A percentile compares a stretch with the other conserved stretches of the same genome.
phyloP scores from a whole-genome alignment of 805 yeast species.

The Teunomyces tritomae region DNA sequence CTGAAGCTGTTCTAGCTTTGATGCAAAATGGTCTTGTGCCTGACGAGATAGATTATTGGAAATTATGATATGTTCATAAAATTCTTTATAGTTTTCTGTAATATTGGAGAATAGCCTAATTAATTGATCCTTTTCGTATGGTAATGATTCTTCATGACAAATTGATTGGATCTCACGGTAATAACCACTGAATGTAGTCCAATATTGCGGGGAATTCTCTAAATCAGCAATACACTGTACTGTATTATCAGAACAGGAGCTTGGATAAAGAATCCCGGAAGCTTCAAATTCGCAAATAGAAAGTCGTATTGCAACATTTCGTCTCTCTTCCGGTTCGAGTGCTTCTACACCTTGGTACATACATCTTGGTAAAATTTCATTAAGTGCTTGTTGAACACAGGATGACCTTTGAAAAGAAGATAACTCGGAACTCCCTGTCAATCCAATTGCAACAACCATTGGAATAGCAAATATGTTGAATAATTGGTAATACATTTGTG shows the following conservation, averaged over 20 bases:
- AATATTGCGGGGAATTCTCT: slow-evolving; percentile 54
- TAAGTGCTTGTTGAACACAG: slow-evolving; percentile 43
- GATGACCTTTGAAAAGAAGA: slow-evolving; percentile 3
- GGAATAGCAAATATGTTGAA: neutral
- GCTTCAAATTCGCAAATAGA: slow-evolving; percentile 56
- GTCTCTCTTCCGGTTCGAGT: slow-evolving; percentile 28
- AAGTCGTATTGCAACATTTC: slow-evolving; percentile 43
- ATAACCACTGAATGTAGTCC: slow-evolving; percentile 73
- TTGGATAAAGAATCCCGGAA: slow-evolving; percentile 38
- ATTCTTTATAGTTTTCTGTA: slow-evolving; percentile 25
- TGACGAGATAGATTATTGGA: neutral
- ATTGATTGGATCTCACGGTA: slow-evolving; percentile 52
- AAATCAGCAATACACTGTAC: slow-evolving; percentile 40
- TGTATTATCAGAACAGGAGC: slow-evolving; percentile 23
- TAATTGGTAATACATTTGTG: neutral
- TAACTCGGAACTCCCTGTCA: neutral
- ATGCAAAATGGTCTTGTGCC: neutral
- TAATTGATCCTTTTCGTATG: slow-evolving; percentile 52
- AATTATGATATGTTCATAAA: slow-evolving; percentile 4
- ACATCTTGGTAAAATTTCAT: slow-evolving; percentile 41
- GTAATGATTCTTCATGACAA: slow-evolving; percentile 52
- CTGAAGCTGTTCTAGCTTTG: slow-evolving; percentile 1
- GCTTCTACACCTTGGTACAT: slow-evolving; percentile 38
- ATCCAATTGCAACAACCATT: neutral
- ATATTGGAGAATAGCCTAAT: slow-evolving; percentile 46